Evolutionary conservation across 257 asterid genomes (phyloP).

Genomic region (Verbena officinalis): DNA sequence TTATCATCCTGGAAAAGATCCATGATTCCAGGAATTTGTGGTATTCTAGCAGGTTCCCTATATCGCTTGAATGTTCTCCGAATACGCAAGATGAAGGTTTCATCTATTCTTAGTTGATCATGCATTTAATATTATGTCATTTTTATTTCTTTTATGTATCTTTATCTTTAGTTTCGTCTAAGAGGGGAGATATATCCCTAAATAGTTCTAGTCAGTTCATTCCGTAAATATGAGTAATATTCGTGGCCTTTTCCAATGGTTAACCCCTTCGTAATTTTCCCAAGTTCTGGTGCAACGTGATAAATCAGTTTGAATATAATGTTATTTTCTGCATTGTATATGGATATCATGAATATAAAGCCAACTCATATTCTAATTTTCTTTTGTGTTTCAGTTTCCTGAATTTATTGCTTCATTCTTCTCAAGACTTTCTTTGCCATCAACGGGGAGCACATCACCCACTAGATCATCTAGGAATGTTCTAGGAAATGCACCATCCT

Average conservation of each 20-base stretch:
- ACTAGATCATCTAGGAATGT: conserved; percentile 63
- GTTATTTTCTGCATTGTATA: not conserved
- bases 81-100: conserved; percentile 82
- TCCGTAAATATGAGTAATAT: not conserved
- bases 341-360: not conserved
- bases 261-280: not conserved
- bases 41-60: conserved; percentile 90
- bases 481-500: conserved; percentile 60
- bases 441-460: conserved; percentile 59
- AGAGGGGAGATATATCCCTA: not conserved
- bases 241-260: not conserved
- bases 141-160: conserved; percentile 10
- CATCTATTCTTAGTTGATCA: conserved; percentile 18
- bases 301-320: conserved; percentile 6
- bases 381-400: conserved; percentile 69
- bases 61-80: conserved; percentile 77
- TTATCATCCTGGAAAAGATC: conserved; percentile 98
- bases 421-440: conserved; percentile 75
- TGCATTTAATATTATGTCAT: conserved; percentile 8
- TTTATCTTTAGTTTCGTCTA: conserved; percentile 4
- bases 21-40: conserved; percentile 92
- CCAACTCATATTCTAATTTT: too few species aligned
- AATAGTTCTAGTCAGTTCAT: not conserved
- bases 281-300: not conserved
- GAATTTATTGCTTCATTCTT: conserved; percentile 76